Conservation (phyloP, 163 green algal genomes). For the Scenedesmus sp. region DNA sequence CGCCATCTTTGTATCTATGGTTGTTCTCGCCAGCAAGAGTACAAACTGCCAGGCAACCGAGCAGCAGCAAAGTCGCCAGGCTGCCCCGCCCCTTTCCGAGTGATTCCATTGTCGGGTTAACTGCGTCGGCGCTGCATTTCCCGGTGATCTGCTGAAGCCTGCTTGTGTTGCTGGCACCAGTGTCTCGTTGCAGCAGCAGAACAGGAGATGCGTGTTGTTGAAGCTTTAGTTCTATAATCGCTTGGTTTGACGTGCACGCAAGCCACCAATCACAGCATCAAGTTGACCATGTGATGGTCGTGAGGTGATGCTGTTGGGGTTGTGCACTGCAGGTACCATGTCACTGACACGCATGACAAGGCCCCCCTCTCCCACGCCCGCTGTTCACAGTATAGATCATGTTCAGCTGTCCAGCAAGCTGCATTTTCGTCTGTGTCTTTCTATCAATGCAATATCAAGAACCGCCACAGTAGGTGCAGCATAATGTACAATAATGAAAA, state of each 20-base stretch:
- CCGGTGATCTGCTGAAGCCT: neutral
- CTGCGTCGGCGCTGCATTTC: neutral
- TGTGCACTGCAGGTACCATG: neutral
- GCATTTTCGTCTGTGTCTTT: too few relatives aligned
- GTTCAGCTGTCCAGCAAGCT: too few relatives aligned
- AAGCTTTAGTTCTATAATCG: neutral
- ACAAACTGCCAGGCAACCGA: conserved; percentile 21
- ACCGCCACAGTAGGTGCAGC: too few relatives aligned
- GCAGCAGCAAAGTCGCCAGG: conserved; percentile 3
- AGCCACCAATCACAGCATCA: neutral
- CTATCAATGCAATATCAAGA: too few relatives aligned
- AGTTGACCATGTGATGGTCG: neutral
- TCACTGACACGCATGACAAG: neutral
- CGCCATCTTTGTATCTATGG: conserved; percentile 72
- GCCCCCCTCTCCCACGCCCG: too few relatives aligned
- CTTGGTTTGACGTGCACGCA: neutral
- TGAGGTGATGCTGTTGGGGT: neutral
- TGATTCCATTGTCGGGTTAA: neutral
- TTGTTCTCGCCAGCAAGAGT: conserved; percentile 38
- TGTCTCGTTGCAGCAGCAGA: neutral
- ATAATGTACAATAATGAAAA: too few relatives aligned
- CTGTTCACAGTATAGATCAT: neutral
- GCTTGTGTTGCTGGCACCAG: neutral
- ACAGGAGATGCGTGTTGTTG: neutral
- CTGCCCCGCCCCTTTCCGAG: neutral